Percentiles rank a stretch among this genome's conserved stretches.
Conservation (phyloP, 1,284 basidiomycete genomes). For the Sporisorium scitamineum region DNA sequence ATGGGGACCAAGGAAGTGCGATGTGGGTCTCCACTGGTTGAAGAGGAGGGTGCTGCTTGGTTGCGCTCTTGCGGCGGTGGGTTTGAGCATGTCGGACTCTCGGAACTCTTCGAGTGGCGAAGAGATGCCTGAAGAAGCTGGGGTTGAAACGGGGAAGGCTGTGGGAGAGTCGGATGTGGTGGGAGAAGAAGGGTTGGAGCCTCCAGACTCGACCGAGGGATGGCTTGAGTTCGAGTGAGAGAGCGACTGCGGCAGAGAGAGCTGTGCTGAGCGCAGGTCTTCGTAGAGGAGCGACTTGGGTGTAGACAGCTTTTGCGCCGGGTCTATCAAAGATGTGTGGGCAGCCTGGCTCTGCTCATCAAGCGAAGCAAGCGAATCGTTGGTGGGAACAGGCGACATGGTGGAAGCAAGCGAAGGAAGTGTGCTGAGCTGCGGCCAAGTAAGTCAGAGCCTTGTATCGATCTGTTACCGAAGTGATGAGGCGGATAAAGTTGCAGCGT, state of each 20-base stretch:
- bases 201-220: conserved; percentile 16
- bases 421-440: background rate
- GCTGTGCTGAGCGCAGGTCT: conserved; percentile 13
- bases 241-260: conserved; percentile 11
- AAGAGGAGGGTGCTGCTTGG: conserved; percentile 19
- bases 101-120: conserved; percentile 24
- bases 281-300: background rate
- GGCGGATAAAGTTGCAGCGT: background rate
- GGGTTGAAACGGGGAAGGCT: conserved; percentile 11
- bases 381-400: conserved; percentile 28
- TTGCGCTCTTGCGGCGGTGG: background rate
- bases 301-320: conserved; percentile 4
- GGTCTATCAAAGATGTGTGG: background rate
- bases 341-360: background rate
- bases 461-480: background rate
- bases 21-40: conserved; percentile 45
- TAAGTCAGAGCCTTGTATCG: background rate
- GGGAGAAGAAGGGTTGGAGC: conserved; percentile 15
- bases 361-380: background rate
- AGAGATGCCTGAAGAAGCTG: conserved; percentile 23
- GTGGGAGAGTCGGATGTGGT: conserved; percentile 13
- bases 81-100: conserved; percentile 24
- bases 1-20: conserved; percentile 54
- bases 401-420: background rate
- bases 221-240: background rate